A percentile compares a stretch with the other conserved stretches of the same genome.
These are phyloP conservation scores for Aphanomyces stellatus DNA, from an alignment of 352 stramenopile species.

Conservation along the genomic window DNA sequence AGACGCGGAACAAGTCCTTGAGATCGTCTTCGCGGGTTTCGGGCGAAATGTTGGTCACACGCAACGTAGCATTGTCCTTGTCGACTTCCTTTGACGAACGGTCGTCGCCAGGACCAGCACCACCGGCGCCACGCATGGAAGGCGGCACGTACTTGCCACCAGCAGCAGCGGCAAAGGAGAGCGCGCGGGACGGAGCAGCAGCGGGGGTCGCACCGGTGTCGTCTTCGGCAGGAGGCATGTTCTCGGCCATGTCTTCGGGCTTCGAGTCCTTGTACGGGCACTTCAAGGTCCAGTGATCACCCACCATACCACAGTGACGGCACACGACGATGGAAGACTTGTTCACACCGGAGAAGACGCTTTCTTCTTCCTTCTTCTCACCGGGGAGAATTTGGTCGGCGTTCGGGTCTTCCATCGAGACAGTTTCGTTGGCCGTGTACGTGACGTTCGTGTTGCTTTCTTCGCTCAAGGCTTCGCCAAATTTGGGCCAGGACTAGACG, in stretches of 20 bases:
- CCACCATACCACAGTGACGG: constrained; percentile 85
- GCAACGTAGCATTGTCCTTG: constrained; percentile 87
- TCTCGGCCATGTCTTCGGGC: constrained; percentile 55
- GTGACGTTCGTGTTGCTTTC: constrained; percentile 80
- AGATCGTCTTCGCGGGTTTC: constrained; percentile 97
- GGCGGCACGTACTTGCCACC: constrained; percentile 79
- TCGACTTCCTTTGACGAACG: constrained; percentile 31
- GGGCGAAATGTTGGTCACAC: constrained; percentile 98
- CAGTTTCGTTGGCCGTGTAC: constrained; percentile 76
- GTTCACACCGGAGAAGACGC: constrained; percentile 80
- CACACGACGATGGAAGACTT: constrained; percentile 86
- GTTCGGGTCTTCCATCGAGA: constrained; percentile 71
- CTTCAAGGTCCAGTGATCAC: constrained; percentile 87
- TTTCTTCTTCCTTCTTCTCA: constrained; percentile 86
- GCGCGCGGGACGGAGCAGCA: constrained; percentile 28
- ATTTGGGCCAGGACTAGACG: constrained; percentile 65
- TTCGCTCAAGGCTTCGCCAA: constrained; percentile 59
- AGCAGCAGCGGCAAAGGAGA: constrained; percentile 54
- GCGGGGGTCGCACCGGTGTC: constrained; percentile 26
- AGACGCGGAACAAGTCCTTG: constrained; percentile 96
- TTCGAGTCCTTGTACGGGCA: constrained; percentile 85
- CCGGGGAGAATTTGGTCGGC: constrained; percentile 76
- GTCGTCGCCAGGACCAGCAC: constrained; percentile 28
- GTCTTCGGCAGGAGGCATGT: constrained; percentile 52
- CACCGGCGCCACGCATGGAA: constrained; percentile 52